Evolutionary conservation across 805 yeast genomes (phyloP).

Genomic region (Scheffersomyces stipitis): DNA sequence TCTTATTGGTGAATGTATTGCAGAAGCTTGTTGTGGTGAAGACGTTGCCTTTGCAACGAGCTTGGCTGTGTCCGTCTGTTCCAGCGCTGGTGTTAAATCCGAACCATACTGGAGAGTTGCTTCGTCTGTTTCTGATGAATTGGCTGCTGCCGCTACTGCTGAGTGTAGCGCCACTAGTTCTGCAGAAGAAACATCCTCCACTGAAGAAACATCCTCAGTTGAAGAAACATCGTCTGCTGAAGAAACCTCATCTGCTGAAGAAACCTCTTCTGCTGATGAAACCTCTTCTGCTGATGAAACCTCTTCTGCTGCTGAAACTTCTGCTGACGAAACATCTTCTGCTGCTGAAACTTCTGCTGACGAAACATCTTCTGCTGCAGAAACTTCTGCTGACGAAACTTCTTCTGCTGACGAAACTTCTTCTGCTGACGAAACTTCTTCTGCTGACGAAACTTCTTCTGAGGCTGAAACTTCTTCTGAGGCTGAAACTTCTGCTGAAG

Average conservation of each 20-base stretch:
- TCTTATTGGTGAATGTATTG: slow-evolving; percentile 34
- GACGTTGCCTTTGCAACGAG: slow-evolving; percentile 29
- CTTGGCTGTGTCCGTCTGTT: slow-evolving; percentile 33
- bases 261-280: not conserved
- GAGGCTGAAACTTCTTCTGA: not conserved
- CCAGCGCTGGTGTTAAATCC: slow-evolving; percentile 34
- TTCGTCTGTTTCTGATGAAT: slow-evolving; percentile 20
- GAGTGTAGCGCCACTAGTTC: too few species aligned
- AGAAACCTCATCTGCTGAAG: not conserved
- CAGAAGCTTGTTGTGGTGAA: slow-evolving; percentile 23
- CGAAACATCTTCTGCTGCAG: slow-evolving; percentile 1
- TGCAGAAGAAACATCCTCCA: slow-evolving; percentile 15
- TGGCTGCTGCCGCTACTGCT: slow-evolving; percentile 25
- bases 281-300: not conserved
- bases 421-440: slow-evolving; percentile 1
- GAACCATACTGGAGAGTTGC: slow-evolving; percentile 33
- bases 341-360: not conserved
- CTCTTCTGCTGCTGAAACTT: slow-evolving; percentile 3
- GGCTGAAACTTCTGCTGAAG: not conserved
- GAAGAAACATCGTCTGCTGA: not conserved
- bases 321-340: slow-evolving; percentile 1
- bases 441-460: not conserved
- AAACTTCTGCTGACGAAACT: not conserved
- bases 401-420: not conserved
- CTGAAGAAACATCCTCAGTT: too few species aligned